Conservation (phyloP, 148 eudicot genomes). For the Agrostemma githago region DNA sequence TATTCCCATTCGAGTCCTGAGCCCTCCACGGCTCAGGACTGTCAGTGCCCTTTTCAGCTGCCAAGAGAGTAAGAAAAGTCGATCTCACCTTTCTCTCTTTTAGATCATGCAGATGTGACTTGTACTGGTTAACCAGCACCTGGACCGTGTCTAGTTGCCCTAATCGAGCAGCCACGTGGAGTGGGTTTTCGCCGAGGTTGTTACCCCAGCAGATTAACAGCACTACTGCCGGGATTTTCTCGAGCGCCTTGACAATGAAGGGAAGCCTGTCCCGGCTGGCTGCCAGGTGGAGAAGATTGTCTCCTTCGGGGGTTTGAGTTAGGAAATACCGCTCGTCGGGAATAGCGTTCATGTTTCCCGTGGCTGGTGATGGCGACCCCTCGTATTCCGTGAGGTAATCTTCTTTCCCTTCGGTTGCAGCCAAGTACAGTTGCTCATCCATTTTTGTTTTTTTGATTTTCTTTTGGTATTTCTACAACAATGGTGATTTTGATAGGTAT, state of each 20-base stretch:
- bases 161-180: slow-evolving; percentile 29
- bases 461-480: neutral
- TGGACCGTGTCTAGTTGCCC: slow-evolving; percentile 30
- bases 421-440: slow-evolving; percentile 28
- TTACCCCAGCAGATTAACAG: slow-evolving; percentile 30
- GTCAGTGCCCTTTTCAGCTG: slow-evolving; percentile 29
- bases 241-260: slow-evolving; percentile 31
- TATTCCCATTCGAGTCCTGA: slow-evolving; percentile 35
- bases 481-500: neutral
- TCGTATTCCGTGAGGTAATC: slow-evolving; percentile 21
- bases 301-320: slow-evolving; percentile 27
- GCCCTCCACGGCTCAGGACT: slow-evolving; percentile 37
- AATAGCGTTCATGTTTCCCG: slow-evolving; percentile 8
- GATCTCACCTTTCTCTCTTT: slow-evolving; percentile 28
- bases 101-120: slow-evolving; percentile 27
- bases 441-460: slow-evolving; percentile 8
- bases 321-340: slow-evolving; percentile 29
- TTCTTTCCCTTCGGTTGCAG: slow-evolving; percentile 32
- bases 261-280: slow-evolving; percentile 16
- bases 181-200: slow-evolving; percentile 32
- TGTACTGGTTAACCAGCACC: slow-evolving; percentile 28
- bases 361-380: neutral
- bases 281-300: slow-evolving; percentile 40
- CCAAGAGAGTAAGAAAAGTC: slow-evolving; percentile 22
- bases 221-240: slow-evolving; percentile 31